These are phyloP conservation scores for Naegleria fowleri DNA, from an alignment of 208 protist species.

Conservation along the genomic window DNA sequence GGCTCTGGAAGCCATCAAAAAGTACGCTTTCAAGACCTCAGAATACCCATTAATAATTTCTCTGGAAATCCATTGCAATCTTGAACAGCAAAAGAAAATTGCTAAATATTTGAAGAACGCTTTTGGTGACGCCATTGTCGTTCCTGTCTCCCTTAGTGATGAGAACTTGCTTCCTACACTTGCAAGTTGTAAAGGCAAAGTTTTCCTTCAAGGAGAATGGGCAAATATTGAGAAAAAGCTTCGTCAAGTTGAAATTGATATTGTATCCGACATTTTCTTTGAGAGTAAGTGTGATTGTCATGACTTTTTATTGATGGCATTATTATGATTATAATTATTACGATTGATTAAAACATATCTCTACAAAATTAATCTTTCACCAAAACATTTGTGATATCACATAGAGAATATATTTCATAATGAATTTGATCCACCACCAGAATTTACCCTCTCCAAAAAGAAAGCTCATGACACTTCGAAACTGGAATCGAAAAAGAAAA, in stretches of 20 bases:
- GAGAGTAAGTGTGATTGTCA: background rate
- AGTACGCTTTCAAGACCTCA: slow-evolving; percentile 59
- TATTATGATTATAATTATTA: too few species aligned
- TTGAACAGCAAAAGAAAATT: slow-evolving; percentile 61
- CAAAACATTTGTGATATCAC: too few species aligned
- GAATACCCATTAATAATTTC: slow-evolving; percentile 68
- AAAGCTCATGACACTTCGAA: background rate
- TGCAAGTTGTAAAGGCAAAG: background rate
- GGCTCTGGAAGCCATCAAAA: slow-evolving; percentile 55
- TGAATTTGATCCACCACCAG: background rate
- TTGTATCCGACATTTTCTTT: background rate
- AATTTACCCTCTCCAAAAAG: background rate
- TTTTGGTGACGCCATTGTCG: slow-evolving; percentile 45
- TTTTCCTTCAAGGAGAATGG: background rate
- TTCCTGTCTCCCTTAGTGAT: background rate
- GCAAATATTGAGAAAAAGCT: background rate
- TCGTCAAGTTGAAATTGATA: background rate
- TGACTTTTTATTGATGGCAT: too few species aligned
- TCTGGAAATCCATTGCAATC: slow-evolving; percentile 62
- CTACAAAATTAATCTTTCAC: too few species aligned
- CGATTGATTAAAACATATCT: too few species aligned
- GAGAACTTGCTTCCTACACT: background rate
- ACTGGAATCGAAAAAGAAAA: background rate
- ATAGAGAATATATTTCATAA: background rate
- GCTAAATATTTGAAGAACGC: slow-evolving; percentile 56